phyloP scores from a whole-genome alignment of 306 rosid genomes.

The Cotoneaster glaucophyllus region DNA sequence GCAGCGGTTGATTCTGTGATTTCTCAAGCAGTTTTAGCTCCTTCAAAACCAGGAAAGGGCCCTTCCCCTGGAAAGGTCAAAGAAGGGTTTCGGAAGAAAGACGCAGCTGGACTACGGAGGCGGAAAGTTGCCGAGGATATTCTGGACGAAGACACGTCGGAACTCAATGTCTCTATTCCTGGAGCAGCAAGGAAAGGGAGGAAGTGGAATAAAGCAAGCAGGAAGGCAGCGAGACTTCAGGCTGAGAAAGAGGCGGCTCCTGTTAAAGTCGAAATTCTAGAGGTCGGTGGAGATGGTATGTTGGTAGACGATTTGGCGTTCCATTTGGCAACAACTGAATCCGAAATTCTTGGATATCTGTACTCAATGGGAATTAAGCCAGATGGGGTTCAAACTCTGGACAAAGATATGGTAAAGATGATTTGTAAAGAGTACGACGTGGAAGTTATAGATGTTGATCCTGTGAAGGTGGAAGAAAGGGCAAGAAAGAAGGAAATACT shows the following conservation, averaged over 20 bases:
- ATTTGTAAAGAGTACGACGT: constrained; percentile 76
- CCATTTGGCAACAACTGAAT: constrained; percentile 67
- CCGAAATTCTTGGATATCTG: constrained; percentile 80
- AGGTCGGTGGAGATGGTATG: constrained; percentile 80
- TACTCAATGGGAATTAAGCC: constrained; percentile 90
- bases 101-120: constrained; percentile 62
- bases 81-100: constrained; percentile 67
- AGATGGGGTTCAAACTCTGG: constrained; percentile 90
- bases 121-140: constrained; percentile 37
- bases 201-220: constrained; percentile 96
- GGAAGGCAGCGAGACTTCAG: constrained; percentile 92
- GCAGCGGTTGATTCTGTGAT: constrained; percentile 55
- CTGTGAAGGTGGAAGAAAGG: constrained; percentile 67
- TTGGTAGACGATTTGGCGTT: constrained; percentile 75
- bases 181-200: constrained; percentile 83
- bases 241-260: constrained; percentile 99
- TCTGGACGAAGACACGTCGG: constrained; percentile 60
- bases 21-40: constrained; percentile 67
- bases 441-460: constrained; percentile 75
- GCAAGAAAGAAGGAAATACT: constrained; percentile 66
- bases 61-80: constrained; percentile 63
- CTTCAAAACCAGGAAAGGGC: constrained; percentile 69
- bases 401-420: constrained; percentile 93
- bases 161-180: constrained; percentile 63
- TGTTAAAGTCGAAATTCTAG: constrained; percentile 91